These are phyloP conservation scores for Tephrocybe rancida DNA, from an alignment of 768 basidiomycete species.

Conservation along the genomic window DNA sequence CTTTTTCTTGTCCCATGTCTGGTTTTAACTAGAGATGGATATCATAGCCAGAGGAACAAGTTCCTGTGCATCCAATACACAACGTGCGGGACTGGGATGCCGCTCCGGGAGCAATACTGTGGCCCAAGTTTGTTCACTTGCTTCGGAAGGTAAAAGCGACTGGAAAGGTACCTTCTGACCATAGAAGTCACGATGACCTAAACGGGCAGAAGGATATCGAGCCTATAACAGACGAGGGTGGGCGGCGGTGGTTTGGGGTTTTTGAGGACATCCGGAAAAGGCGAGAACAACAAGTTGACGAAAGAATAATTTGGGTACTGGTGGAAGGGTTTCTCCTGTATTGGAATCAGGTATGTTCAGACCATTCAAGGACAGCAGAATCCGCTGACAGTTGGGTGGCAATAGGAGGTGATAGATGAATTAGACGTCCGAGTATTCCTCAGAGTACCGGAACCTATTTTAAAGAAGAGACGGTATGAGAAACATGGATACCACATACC, in stretches of 20 bases:
- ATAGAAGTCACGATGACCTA: conserved; percentile 87
- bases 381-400: conserved; percentile 1
- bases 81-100: conserved; percentile 95
- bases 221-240: conserved; percentile 47
- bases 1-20: background rate
- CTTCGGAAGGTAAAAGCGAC: conserved; percentile 63
- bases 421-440: conserved; percentile 83
- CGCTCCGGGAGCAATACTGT: conserved; percentile 82
- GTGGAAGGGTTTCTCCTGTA: conserved; percentile 95
- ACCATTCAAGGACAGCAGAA: background rate
- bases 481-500: conserved; percentile 86
- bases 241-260: conserved; percentile 48
- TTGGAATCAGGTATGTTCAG: conserved; percentile 58
- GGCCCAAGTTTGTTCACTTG: conserved; percentile 72
- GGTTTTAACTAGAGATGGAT: background rate
- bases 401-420: conserved; percentile 67
- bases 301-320: conserved; percentile 74
- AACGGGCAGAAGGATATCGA: conserved; percentile 83
- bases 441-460: conserved; percentile 74
- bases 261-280: conserved; percentile 54
- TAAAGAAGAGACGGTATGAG: conserved; percentile 75
- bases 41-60: conserved; percentile 66
- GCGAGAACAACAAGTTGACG: conserved; percentile 38
- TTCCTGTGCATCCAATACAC: conserved; percentile 78
- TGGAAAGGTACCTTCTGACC: conserved; percentile 70